Base-by-base conservation (phyloP, 495 filamentous ascomycete genomes). In the Penicillium diatomitis region DNA sequence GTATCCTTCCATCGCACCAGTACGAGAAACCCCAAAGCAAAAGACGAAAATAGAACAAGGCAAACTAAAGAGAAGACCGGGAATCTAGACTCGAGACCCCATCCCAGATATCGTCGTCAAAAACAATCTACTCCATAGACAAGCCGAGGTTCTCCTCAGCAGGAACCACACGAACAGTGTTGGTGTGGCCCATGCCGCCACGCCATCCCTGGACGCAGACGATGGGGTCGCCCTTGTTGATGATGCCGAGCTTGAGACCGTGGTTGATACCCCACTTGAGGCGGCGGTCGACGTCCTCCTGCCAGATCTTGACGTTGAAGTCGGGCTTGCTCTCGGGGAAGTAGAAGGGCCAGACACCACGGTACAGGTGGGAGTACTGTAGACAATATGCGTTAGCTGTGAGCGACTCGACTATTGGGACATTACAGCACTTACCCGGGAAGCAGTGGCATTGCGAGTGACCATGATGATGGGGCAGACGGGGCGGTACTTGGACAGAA, bases 381-480 rank as follows among this genome's bases (percentile, higher is more conserved):
- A 47, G 34, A 46, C 31, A 30, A 32, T 6, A 12, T 11, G 44
- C 33, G 59, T 64, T 40, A 57, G 53, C 40, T 51, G 42, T n/a
- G 36, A 42, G 43, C 35, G 12, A 38, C 4, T 11, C 9, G 31
- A 10, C 6, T 42, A 6, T 3, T 34, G 8, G 36, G 32, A 45
- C 35, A 39, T 12, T 42, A 8, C 32, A 39, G 9, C 51, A 71
- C 75, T 67, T 71, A 82, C 78, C 44, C 92, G 75, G 33, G 88
- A 83, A 38, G 94, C 89, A 41, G 76, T 79, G 27, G 82, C 64
- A 67, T 86, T 96, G 50, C 94, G 83, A 49, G 90, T 94, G 56
- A 98, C 84, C 92, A 96, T 98, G 74, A 98, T 84, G 67, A 98
- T 95, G 44, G 92, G 92, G 82, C 92, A 96, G 45, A 96, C 89